Base-by-base conservation (phyloP, 202 grass and related monocot species). In the Carex arenaria region DNA sequence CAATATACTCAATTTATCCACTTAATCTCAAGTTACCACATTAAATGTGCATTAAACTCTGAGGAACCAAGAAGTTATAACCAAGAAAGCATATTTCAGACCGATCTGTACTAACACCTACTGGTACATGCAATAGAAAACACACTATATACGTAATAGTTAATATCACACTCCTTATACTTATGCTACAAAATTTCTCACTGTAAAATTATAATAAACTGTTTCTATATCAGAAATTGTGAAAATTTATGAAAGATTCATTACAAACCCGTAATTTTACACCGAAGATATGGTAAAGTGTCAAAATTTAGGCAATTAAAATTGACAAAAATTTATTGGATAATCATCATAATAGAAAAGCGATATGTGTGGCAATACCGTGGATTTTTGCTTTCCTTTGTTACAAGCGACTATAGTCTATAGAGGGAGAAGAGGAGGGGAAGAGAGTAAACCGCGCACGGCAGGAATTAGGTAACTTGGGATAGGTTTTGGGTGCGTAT, bases 321-420 rank as follows among this genome's bases (percentile, higher is more conserved):
- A 78, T 78, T 20, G 9, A 18, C 4, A 22, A 20, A 78, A 40
- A 5, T 2, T 1, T 61, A 22, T 19, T 61, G 19, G 5, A 0
- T 12, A 61, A 40, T 20, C 74, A 20, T 20, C 53, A 42, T 23
- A 72, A 22, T 7, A 40, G 15, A 28, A 30, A 64, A 3, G 5
- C 0, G 7, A 69, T 4, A n/a, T 68, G 7, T 34, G 30, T 34
- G 1, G 19, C 30, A 59, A 8, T 78, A 78, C 74, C 69, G 15
- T 61, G 74, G 61, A 61, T 60, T 78, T 38, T 0, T 30, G 54
- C 74, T 78, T 78, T 42, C 74, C 74, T 14, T 76, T 59, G 31
- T 0, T 6, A 56, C 54, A 77, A 77, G 74, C 54, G 73, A 78
- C 31, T 59, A 14, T 47, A 54, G 45, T 15, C 30, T 57, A 23